Evolutionary conservation across 805 yeast genomes (phyloP).

Genomic region (Myxozyma melibiosi): DNA sequence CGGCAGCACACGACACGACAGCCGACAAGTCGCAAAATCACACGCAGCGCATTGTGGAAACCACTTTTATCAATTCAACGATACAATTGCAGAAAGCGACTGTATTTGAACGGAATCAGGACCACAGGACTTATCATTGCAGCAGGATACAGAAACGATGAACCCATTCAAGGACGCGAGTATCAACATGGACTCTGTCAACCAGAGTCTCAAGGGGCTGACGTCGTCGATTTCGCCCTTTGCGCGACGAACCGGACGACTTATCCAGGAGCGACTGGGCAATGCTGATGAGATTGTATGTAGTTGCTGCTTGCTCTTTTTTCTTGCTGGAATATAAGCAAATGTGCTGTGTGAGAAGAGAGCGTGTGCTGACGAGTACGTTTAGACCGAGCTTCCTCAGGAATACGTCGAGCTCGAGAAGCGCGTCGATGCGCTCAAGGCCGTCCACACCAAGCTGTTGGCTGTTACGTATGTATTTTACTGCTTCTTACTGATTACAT

Average conservation of each 20-base stretch:
- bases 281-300: slow-evolving; percentile 68
- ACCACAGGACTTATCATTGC: too few relatives aligned
- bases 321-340: background rate
- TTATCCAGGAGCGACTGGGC: slow-evolving; percentile 78
- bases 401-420: slow-evolving; percentile 76
- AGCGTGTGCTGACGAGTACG: background rate
- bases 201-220: slow-evolving; percentile 46
- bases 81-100: background rate
- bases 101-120: too few relatives aligned
- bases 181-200: slow-evolving; percentile 39
- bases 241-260: slow-evolving; percentile 78
- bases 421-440: slow-evolving; percentile 70
- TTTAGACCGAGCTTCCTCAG: slow-evolving; percentile 70
- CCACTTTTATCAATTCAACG: background rate
- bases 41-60: too few relatives aligned
- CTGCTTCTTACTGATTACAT: slow-evolving; percentile 48
- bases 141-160: slow-evolving; percentile 7
- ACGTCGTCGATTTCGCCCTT: slow-evolving; percentile 60
- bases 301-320: background rate
- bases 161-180: slow-evolving; percentile 20
- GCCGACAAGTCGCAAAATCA: too few relatives aligned
- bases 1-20: slow-evolving; percentile 2
- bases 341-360: background rate
- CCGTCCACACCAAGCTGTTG: slow-evolving; percentile 61
- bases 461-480: slow-evolving; percentile 48